These are phyloP conservation scores for Pseudotsuga menziesii DNA, from an alignment of 75 land plant genomes.

Conservation along the genomic window DNA sequence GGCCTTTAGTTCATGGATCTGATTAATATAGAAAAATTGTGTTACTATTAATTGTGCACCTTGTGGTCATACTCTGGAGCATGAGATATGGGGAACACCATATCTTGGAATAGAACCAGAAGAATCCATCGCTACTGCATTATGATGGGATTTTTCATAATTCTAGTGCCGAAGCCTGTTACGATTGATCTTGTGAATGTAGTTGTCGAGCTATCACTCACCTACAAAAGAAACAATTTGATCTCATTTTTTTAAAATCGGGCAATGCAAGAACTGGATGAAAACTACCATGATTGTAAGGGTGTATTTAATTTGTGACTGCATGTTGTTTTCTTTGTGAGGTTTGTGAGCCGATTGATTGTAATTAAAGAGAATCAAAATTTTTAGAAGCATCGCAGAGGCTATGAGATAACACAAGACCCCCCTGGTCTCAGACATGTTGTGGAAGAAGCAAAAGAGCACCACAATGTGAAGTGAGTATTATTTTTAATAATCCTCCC, in stretches of 20 bases:
- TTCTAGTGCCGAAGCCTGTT: too few species aligned
- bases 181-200: too few species aligned
- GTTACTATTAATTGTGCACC: not conserved
- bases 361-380: conserved; percentile 83
- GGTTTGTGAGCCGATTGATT: conserved; percentile 60
- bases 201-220: too few species aligned
- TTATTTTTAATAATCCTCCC: not conserved
- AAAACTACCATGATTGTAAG: not conserved
- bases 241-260: too few species aligned
- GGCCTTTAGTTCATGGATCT: not conserved
- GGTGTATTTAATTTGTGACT: not conserved
- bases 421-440: conserved; percentile 53
- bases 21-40: not conserved
- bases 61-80: conserved; percentile 11
- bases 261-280: too few species aligned
- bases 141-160: not conserved
- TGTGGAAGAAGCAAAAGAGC: conserved; percentile 36
- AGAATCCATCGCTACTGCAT: not conserved
- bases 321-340: conserved; percentile 11
- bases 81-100: not conserved
- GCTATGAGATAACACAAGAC: conserved; percentile 16
- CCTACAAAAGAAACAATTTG: too few species aligned
- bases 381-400: conserved; percentile 55
- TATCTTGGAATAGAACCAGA: not conserved
- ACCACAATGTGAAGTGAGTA: conserved; percentile 40